A percentile compares a stretch with the other conserved stretches of the same genome.
Conservation (phyloP, 768 basidiomycete species). For the Serendipita vermifera region DNA sequence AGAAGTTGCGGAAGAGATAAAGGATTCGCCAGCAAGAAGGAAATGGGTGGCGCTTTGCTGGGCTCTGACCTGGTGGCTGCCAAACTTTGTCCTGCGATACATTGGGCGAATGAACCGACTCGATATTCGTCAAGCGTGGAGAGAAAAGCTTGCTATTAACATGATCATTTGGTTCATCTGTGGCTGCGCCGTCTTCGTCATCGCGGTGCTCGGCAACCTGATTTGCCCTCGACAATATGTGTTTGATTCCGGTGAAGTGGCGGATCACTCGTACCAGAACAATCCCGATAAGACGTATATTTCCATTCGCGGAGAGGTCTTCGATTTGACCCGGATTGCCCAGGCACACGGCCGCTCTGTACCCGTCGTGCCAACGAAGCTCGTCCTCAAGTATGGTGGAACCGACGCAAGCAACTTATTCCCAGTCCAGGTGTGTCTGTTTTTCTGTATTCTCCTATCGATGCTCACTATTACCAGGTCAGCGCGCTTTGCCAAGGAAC, state of each 20-base stretch:
- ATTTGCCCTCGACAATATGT: slow-evolving; percentile 95
- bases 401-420: slow-evolving; percentile 60
- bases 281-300: slow-evolving; percentile 67
- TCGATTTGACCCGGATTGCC: slow-evolving; percentile 64
- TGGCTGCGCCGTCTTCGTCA: slow-evolving; percentile 80
- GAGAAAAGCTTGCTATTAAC: slow-evolving; percentile 92
- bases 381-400: slow-evolving; percentile 76
- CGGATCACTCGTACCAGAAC: slow-evolving; percentile 48
- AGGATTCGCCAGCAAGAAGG: slow-evolving; percentile 65
- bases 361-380: slow-evolving; percentile 58
- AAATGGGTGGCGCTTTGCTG: slow-evolving; percentile 83
- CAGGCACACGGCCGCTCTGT: slow-evolving; percentile 54
- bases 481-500: slow-evolving; percentile 85
- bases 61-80: slow-evolving; percentile 87
- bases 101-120: slow-evolving; percentile 87
- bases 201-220: slow-evolving; percentile 69
- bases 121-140: slow-evolving; percentile 92
- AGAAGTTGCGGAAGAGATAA: slow-evolving; percentile 77
- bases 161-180: slow-evolving; percentile 93
- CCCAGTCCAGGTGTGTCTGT: slow-evolving; percentile 69
- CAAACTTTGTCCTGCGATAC: slow-evolving; percentile 50
- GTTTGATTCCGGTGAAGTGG: slow-evolving; percentile 65
- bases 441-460: neutral
- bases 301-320: slow-evolving; percentile 85
- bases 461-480: slow-evolving; percentile 34